phyloP scores from a whole-genome alignment of 176 grass and related monocot species.

The Triticum timopheevii region DNA sequence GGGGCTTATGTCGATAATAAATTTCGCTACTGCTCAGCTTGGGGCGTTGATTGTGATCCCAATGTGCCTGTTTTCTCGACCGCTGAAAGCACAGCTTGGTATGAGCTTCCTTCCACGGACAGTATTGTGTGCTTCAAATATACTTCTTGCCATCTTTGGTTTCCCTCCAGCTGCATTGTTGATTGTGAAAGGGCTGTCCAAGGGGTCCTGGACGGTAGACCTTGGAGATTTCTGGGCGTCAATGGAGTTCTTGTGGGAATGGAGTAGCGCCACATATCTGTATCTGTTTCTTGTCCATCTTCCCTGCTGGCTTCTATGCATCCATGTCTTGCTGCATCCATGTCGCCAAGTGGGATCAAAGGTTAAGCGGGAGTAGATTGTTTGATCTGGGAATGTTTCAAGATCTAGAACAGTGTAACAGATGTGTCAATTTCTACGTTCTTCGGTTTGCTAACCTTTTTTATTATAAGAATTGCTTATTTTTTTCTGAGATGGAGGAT shows the following conservation, averaged over 20 bases:
- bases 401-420: not conserved
- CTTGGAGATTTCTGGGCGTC: conserved; percentile 70
- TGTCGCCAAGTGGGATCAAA: conserved; percentile 34
- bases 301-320: conserved; percentile 83
- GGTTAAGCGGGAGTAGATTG: conserved; percentile 45
- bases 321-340: conserved; percentile 80
- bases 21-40: conserved; percentile 88
- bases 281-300: conserved; percentile 79
- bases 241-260: conserved; percentile 80
- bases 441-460: not conserved
- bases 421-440: not conserved
- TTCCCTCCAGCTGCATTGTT: conserved; percentile 63
- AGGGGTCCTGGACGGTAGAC: conserved; percentile 38
- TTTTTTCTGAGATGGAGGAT: not conserved
- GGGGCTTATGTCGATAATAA: conserved; percentile 95
- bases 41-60: conserved; percentile 77
- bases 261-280: conserved; percentile 90
- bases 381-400: not conserved
- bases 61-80: conserved; percentile 69
- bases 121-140: conserved; percentile 46
- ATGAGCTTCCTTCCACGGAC: conserved; percentile 31
- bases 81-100: conserved; percentile 42
- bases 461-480: not conserved
- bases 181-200: conserved; percentile 45
- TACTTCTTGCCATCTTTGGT: conserved; percentile 50